Evolutionary conservation across 179 eudicot genomes (phyloP).

Genomic region (Actinidia arguta): DNA sequence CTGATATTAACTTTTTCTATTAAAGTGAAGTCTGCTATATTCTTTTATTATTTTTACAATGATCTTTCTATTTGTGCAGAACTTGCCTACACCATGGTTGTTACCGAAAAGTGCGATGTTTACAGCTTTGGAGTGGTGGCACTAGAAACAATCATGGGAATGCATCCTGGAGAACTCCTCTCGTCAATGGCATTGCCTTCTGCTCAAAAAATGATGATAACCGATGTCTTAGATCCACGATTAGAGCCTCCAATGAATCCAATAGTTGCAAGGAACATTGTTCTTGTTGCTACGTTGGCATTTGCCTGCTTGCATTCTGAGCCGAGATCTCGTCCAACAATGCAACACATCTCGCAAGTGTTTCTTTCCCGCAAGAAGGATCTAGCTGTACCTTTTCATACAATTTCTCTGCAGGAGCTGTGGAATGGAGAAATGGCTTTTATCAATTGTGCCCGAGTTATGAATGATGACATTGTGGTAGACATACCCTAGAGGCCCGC

Average conservation of each 20-base stretch:
- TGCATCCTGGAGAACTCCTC: neutral
- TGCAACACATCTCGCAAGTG: neutral
- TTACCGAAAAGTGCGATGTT: neutral
- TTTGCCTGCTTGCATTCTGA: neutral
- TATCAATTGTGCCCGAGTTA: neutral
- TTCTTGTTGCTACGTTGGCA: neutral
- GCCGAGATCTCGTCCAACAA: neutral
- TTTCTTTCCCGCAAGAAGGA: neutral
- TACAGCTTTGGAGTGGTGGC: neutral
- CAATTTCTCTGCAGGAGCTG: neutral
- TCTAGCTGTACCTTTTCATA: neutral
- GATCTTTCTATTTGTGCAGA: neutral
- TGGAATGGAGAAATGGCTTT: neutral
- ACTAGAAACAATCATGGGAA: neutral
- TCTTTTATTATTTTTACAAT: neutral
- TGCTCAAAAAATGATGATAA: neutral
- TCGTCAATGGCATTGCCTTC: neutral
- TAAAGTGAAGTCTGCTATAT: neutral
- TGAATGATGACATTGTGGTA: too few relatives aligned
- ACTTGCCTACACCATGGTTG: constrained; percentile 4
- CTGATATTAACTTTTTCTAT: neutral
- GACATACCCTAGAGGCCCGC: too few relatives aligned
- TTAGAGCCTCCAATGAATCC: neutral
- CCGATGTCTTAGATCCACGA: neutral
- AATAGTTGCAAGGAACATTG: neutral